A percentile compares a stretch with the other conserved stretches of the same genome.
phyloP scores from a whole-genome alignment of 192 early-diverging fungal species.

The Backusella psychrophila region DNA sequence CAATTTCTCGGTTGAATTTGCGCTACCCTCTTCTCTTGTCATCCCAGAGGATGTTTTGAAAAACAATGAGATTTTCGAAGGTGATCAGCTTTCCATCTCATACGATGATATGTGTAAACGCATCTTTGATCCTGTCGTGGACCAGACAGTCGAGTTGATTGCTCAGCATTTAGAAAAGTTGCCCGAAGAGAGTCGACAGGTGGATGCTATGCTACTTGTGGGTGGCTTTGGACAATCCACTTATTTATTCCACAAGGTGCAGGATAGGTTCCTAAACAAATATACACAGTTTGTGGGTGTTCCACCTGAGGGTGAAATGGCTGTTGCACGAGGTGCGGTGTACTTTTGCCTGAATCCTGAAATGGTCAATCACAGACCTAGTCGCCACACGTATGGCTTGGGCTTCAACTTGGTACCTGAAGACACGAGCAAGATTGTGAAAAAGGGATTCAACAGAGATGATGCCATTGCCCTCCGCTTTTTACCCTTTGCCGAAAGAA shows the following conservation, averaged over 20 bases:
- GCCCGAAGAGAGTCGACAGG: slow-evolving; percentile 17
- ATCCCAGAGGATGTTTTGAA: not conserved
- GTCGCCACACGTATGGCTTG: not conserved
- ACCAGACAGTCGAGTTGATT: slow-evolving; percentile 38
- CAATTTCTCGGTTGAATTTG: not conserved
- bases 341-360: slow-evolving; percentile 36
- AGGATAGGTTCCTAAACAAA: slow-evolving; percentile 31
- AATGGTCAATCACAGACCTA: slow-evolving; percentile 8
- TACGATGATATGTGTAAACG: not conserved
- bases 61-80: not conserved
- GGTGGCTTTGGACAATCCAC: slow-evolving; percentile 49
- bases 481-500: not conserved
- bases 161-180: slow-evolving; percentile 39
- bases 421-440: not conserved
- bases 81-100: not conserved
- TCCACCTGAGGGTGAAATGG: slow-evolving; percentile 41
- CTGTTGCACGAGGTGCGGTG: slow-evolving; percentile 53
- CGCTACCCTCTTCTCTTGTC: not conserved
- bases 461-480: not conserved
- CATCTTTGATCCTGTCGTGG: slow-evolving; percentile 7
- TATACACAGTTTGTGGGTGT: slow-evolving; percentile 42
- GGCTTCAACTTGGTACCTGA: not conserved
- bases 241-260: slow-evolving; percentile 38
- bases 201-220: slow-evolving; percentile 48
- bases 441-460: not conserved